Base-by-base conservation (phyloP, 495 filamentous ascomycete genomes). In the Hyaloscypha variabilis region DNA sequence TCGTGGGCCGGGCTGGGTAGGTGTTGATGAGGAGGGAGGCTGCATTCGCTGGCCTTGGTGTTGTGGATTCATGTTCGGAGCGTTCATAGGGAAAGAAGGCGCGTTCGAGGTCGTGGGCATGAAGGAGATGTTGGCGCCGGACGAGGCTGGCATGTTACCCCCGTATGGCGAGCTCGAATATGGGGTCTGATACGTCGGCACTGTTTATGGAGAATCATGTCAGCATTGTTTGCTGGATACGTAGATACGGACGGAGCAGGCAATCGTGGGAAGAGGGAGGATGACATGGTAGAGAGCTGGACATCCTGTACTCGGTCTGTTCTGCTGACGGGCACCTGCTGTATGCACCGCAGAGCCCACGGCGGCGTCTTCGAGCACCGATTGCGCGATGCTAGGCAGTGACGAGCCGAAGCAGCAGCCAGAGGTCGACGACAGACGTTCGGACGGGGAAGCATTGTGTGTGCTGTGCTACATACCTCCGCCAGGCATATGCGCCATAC, bases 161-260 rank as follows among this genome's bases (percentile, higher is more conserved):
- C 76, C 79, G 67, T 84, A 86, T 6, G 83, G 77, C 29, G 82
- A 78, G 69, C 74, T 76, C 13, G 82, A 76, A 68, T 82, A 86
- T 31, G 82, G 78, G 28, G 78, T 75, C 71, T 84, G 83, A 67
- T 82, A 86, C 58, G 68, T 61, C 62, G 81, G 69, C 77, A 83
- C 83, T 84, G 73, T 51, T 39, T 61, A 29, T 31, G 24, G 62
- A 58, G 34, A 25, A 71, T 34, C 29, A 31, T 59, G 62, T 73
- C 56, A 73, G 68, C 57, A 31, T 54, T 54, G 60, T 64, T 65
- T 67, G 64, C 34, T 64, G n/a, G 23, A 58, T 2, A 24, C 31
- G n/a, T n/a, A n/a, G n/a, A n/a, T n/a, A n/a, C n/a, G n/a, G 25
- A 59, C 2, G 17, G 8, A 30, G 61, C 28, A 11, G 13, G 51